Evolutionary conservation across 768 basidiomycete genomes (phyloP).

Genomic region (Lactarius vividus): DNA sequence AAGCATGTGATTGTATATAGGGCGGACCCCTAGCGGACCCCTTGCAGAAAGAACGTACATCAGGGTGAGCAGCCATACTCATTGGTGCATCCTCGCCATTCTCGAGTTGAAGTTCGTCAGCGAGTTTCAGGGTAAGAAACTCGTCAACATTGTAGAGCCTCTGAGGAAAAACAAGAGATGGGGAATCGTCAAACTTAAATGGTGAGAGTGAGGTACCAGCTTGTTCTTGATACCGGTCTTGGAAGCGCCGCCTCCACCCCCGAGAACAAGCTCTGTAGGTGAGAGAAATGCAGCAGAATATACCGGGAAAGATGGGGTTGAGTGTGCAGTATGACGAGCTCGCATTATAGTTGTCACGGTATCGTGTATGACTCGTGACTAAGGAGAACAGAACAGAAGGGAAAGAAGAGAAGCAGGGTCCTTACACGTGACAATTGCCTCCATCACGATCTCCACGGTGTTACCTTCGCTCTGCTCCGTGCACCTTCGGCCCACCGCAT

Average conservation of each 20-base stretch:
- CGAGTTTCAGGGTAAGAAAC: slow-evolving; percentile 50
- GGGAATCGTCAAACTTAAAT: neutral
- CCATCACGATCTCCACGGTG: neutral
- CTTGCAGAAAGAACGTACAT: slow-evolving; percentile 42
- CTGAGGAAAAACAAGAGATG: slow-evolving; percentile 39
- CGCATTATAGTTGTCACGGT: slow-evolving; percentile 52
- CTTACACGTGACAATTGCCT: neutral
- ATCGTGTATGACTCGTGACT: neutral
- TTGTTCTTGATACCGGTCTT: slow-evolving; percentile 93
- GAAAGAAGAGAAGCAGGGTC: neutral
- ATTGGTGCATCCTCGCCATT: slow-evolving; percentile 92
- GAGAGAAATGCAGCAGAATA: slow-evolving; percentile 82
- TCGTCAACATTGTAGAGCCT: slow-evolving; percentile 62
- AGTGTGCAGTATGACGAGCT: slow-evolving; percentile 71
- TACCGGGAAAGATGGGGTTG: slow-evolving; percentile 82
- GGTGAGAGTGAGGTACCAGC: slow-evolving; percentile 52
- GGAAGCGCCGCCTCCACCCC: slow-evolving; percentile 87
- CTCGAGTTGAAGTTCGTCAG: slow-evolving; percentile 73
- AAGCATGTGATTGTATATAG: neutral
- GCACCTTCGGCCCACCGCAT: neutral
- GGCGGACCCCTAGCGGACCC: slow-evolving; percentile 8
- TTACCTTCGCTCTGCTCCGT: neutral
- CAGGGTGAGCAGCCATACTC: slow-evolving; percentile 75
- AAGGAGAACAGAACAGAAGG: no score
- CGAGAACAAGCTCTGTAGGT: slow-evolving; percentile 69